These are phyloP conservation scores for maize (Zea mays) DNA, from an alignment of 176 grass and related monocot genomes.

Conservation along the genomic window Zm-B73-REFERENCE-NAM-5.0 NC_050101.1:98850501-98851000, in stretches of 20 bases:
- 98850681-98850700: neutral
- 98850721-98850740: neutral
- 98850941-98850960: constrained; percentile 80
- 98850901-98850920: constrained; percentile 58
- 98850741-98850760: neutral
- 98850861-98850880: constrained; percentile 33
- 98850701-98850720: neutral
- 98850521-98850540: neutral
- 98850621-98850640: neutral
- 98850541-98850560: no score
- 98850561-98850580: neutral
- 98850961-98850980: constrained; percentile 81
- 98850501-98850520: no score
- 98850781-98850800: no score
- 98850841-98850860: constrained; percentile 80
- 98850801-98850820: neutral
- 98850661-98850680: constrained; percentile 10
- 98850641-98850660: neutral
- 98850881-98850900: constrained; percentile 53
- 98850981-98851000: constrained; percentile 66
- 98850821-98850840: constrained; percentile 8
- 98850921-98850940: constrained; percentile 77
- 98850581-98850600: neutral
- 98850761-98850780: neutral
- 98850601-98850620: neutral